Percentiles rank a stretch among this genome's conserved stretches.
Evolutionary conservation across 495 filamentous ascomycete species (phyloP).

Genomic region (Evernia prunastri): DNA sequence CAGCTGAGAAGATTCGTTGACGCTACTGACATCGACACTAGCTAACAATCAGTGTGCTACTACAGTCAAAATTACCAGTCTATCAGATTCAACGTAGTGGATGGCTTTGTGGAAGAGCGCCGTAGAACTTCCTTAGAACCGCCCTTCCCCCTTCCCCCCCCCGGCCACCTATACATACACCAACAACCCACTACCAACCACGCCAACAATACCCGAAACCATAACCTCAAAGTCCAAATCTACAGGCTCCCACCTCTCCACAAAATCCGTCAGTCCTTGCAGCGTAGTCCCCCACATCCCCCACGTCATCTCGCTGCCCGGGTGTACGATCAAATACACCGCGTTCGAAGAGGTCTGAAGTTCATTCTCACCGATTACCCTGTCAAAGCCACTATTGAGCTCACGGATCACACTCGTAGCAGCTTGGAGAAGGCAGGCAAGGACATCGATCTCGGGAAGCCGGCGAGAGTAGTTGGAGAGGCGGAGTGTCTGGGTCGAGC

Average conservation of each 20-base stretch:
- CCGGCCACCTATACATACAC: background rate
- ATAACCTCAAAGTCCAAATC: background rate
- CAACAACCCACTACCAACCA: background rate
- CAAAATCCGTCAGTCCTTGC: background rate
- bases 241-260: background rate
- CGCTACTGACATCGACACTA: background rate
- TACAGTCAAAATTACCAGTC: background rate
- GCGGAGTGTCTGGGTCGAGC: background rate
- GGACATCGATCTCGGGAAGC: too few relatives aligned
- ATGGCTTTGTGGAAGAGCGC: background rate
- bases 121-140: background rate
- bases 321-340: background rate
- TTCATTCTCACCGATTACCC: too few relatives aligned
- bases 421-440: too few relatives aligned
- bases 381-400: too few relatives aligned
- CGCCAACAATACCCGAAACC: background rate
- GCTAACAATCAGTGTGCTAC: background rate
- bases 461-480: background rate
- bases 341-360: background rate
- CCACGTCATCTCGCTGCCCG: background rate
- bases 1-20: background rate
- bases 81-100: background rate
- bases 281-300: background rate
- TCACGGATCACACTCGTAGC: too few relatives aligned
- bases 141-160: too few relatives aligned